Percentiles rank a stretch among this genome's conserved stretches.
Evolutionary conservation across 1,284 basidiomycete genomes (phyloP).

Genomic region (Puccinia coronata): DNA sequence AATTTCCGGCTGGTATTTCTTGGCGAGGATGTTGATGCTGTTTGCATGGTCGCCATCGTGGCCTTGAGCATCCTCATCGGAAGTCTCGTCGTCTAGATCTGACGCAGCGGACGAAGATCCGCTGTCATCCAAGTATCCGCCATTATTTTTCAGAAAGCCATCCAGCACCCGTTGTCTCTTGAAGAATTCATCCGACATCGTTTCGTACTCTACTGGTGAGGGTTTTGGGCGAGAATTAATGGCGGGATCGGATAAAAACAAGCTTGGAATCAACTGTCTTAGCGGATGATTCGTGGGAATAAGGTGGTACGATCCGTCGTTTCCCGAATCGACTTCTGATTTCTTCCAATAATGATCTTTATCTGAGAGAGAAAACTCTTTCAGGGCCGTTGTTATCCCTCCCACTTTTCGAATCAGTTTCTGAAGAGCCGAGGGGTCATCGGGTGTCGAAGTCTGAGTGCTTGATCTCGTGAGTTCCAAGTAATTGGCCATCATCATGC

Average conservation of each 20-base stretch:
- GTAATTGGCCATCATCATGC: background rate
- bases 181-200: background rate
- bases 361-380: background rate
- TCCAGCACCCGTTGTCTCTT: background rate
- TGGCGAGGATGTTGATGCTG: background rate
- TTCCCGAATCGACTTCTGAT: background rate
- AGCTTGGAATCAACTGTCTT: background rate
- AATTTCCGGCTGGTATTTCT: constrained; percentile 1
- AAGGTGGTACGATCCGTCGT: background rate
- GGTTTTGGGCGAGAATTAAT: background rate
- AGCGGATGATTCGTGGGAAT: background rate
- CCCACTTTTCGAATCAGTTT: background rate
- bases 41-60: background rate
- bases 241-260: background rate
- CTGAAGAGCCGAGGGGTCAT: background rate
- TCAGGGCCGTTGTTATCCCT: background rate
- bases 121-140: constrained; percentile 32
- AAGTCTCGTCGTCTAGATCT: background rate
- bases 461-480: background rate
- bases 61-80: background rate
- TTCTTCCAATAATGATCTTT: background rate
- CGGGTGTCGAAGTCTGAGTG: background rate
- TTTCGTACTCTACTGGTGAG: background rate
- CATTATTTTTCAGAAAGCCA: constrained; percentile 9
- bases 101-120: background rate